Evolutionary conservation across 352 stramenopile genomes (phyloP), one percentile per base, ranked within the genome.

Genomic region (Pythium inflatum): DNA sequence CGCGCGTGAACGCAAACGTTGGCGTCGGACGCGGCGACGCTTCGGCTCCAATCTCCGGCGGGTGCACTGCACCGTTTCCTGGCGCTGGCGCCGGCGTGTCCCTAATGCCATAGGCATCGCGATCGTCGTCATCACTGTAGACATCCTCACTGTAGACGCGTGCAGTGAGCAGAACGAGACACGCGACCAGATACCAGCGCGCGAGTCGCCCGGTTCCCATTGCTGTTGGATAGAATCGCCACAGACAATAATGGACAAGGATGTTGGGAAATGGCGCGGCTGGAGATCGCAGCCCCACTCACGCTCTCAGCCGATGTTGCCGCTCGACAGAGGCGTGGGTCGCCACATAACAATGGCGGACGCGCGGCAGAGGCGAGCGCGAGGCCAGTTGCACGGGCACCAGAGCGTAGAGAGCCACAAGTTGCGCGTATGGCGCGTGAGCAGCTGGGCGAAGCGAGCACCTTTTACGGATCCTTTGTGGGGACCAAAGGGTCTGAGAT

Each of bases 21-120:
- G 58, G 58, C 6, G 58, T 38, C n/a, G n/a, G n/a, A n/a, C n/a
- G n/a, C 7, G 45, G 45, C 13, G 38, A 13, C 18, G 38, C 18
- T n/a, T 65, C 58, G 9, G 20, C 30, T 8, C 28, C 31, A 0
- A 57, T 13, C 12, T 66, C 58, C 5, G 57, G 40, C 25, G 43
- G 25, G 22, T 66, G 58, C 12, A 66, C 58, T 5, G 25, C 58
- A 30, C 27, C 49, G 46, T 66, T 66, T 14, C 58, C 58, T 16
- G 48, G 16, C 24, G 48, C 24, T 28, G 48, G 22, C 24, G 48
- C 30, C 45, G 18, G n/a, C 20, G 45, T 20, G 24, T 51, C 45
- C 2, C 45, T 20, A 13, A 51, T 22, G 45, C 45, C 45, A 22
- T 51, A 51, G 18, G 30, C 30, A 24, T 51, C 45, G 1, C 45